Percentiles rank a stretch among this genome's conserved stretches.
Conservation (phyloP, 78 protist genomes). For the Dictyostelium firmibasis region DNA sequence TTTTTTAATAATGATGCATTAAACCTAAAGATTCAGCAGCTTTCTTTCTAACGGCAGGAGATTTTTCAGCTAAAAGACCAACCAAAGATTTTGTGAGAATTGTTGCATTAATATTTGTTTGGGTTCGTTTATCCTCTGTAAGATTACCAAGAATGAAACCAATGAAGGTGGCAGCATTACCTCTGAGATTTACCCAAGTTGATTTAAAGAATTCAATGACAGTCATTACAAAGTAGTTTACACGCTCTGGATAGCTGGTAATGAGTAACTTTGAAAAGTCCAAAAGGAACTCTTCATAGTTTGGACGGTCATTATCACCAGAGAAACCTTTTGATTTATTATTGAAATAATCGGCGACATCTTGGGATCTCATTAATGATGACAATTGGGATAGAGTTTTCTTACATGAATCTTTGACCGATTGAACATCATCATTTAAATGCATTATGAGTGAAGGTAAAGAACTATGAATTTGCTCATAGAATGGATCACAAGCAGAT, state of each 20-base stretch:
- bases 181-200: constrained; percentile 32
- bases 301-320: background rate
- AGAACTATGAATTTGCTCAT: constrained; percentile 68
- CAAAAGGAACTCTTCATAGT: constrained; percentile 68
- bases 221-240: constrained; percentile 77
- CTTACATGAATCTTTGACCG: constrained; percentile 53
- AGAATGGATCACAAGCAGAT: constrained; percentile 38
- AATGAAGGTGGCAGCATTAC: constrained; percentile 66
- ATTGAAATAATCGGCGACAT: constrained; percentile 16
- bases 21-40: constrained; percentile 79
- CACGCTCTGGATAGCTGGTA: constrained; percentile 46
- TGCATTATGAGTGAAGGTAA: constrained; percentile 60
- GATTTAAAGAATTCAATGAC: constrained; percentile 39
- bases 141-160: constrained; percentile 81
- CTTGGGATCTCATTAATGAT: constrained; percentile 31
- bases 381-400: constrained; percentile 38
- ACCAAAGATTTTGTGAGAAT: constrained; percentile 39
- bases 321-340: background rate
- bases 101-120: constrained; percentile 37
- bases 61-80: constrained; percentile 53
- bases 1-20: constrained; percentile 65
- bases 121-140: constrained; percentile 58
- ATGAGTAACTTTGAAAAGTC: constrained; percentile 78
- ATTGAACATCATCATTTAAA: constrained; percentile 28
- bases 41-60: constrained; percentile 59